Conservation (phyloP, 2,329 filamentous ascomycete genomes). For the Hypoxylon rubiginosum region DNA sequence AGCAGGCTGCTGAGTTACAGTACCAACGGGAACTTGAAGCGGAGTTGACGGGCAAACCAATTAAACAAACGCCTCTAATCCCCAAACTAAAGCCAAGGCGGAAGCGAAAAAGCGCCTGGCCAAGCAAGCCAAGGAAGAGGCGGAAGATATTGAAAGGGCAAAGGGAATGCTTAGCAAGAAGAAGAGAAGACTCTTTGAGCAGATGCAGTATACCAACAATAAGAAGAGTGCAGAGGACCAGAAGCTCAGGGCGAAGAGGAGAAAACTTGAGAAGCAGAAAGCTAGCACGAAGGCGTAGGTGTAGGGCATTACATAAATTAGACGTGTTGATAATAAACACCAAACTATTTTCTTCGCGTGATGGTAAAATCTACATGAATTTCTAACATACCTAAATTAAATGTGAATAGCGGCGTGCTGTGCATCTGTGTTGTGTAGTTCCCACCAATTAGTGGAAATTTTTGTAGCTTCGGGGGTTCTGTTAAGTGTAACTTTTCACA, state of each 20-base stretch:
- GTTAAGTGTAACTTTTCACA: constrained; percentile 7
- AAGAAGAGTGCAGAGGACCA: constrained; percentile 93
- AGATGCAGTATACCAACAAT: constrained; percentile 96
- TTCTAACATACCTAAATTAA: too few relatives aligned
- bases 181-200: constrained; percentile 97
- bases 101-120: constrained; percentile 77
- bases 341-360: constrained; percentile 4
- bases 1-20: constrained; percentile 72
- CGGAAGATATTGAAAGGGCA: constrained; percentile 89
- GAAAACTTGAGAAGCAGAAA: constrained; percentile 81
- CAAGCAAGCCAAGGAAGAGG: constrained; percentile 80
- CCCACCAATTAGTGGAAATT: not conserved
- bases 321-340: constrained; percentile 41
- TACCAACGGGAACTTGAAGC: constrained; percentile 94
- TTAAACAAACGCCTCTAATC: constrained; percentile 65
- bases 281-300: constrained; percentile 51
- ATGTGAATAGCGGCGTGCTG: constrained; percentile 23
- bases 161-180: constrained; percentile 99
- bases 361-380: not conserved
- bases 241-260: constrained; percentile 87
- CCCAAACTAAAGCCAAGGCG: constrained; percentile 74
- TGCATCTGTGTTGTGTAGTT: constrained; percentile 6
- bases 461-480: constrained; percentile 5
- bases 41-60: constrained; percentile 80
- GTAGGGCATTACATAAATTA: constrained; percentile 34